These are phyloP conservation scores for Coelastrella sp. DNA, from an alignment of 139 green algal species.

Conservation along the genomic window DNA sequence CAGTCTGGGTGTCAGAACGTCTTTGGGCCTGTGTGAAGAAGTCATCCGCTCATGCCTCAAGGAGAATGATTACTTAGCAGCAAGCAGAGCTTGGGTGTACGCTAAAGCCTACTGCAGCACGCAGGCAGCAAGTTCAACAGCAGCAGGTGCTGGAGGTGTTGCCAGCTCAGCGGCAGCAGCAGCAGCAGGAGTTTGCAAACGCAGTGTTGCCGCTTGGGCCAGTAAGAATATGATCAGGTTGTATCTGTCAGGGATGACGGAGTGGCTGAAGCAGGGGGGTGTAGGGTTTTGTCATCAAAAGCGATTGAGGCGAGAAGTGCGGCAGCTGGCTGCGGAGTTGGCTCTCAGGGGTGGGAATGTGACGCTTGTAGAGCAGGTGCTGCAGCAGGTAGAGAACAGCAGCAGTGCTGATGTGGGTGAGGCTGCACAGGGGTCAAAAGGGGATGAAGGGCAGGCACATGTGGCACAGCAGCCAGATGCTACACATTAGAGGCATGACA, in stretches of 20 bases:
- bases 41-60: background rate
- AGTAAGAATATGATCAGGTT: background rate
- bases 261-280: background rate
- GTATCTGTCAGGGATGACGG: background rate
- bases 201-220: background rate
- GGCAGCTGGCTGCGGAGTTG: background rate
- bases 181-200: background rate
- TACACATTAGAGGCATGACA: background rate
- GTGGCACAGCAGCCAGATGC: background rate
- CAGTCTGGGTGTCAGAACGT: background rate
- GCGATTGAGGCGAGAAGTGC: background rate
- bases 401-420: background rate
- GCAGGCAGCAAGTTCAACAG: background rate
- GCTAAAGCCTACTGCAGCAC: background rate
- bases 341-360: background rate
- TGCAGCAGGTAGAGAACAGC: background rate
- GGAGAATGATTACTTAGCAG: background rate
- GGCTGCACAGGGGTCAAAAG: too few relatives aligned
- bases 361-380: background rate
- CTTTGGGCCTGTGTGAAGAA: background rate
- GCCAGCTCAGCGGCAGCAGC: background rate
- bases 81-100: background rate
- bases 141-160: background rate
- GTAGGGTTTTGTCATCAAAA: background rate
- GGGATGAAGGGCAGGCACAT: background rate